These are phyloP conservation scores for Macroventuria anomochaeta DNA, from an alignment of 2,329 filamentous ascomycete species.

Conservation along the genomic window DNA sequence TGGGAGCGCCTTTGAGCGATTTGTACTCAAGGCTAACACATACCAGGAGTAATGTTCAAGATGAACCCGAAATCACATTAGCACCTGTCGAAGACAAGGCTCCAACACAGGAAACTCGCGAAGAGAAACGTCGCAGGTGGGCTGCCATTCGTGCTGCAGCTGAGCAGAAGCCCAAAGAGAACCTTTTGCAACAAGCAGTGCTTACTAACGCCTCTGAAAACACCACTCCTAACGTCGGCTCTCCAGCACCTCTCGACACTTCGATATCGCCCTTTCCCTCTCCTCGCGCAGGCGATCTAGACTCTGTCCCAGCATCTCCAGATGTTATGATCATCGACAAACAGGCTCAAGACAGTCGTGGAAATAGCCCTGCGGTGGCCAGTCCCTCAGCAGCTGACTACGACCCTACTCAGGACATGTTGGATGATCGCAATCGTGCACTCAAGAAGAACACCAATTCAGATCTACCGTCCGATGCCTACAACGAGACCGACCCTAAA, in stretches of 20 bases:
- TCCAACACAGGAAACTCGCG: conserved; percentile 40
- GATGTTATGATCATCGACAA: conserved; percentile 51
- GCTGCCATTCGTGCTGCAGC: conserved; percentile 42
- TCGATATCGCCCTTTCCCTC: conserved; percentile 48
- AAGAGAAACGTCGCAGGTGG: conserved; percentile 44
- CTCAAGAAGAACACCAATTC: conserved; percentile 60
- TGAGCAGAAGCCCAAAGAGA: conserved; percentile 61
- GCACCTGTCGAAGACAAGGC: conserved; percentile 33
- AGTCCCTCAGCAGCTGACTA: conserved; percentile 93
- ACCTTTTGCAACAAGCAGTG: conserved; percentile 74
- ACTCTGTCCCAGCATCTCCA: conserved; percentile 48
- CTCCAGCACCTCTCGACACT: conserved; percentile 41
- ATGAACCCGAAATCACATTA: conserved; percentile 28
- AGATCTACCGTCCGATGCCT: conserved; percentile 57
- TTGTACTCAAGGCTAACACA: conserved; percentile 13
- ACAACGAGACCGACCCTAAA: conserved; percentile 64
- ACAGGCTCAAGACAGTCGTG: conserved; percentile 49
- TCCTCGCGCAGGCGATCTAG: conserved; percentile 47
- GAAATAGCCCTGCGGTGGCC: conserved; percentile 54
- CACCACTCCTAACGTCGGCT: conserved; percentile 61
- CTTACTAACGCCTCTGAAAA: conserved; percentile 64
- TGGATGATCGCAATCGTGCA: conserved; percentile 77
- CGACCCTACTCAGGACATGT: conserved; percentile 86
- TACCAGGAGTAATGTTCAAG: conserved; percentile 24
- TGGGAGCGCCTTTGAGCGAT: background rate